phyloP scores from a whole-genome alignment of 2,329 filamentous ascomycete genomes.

The Pyrenophora seminiperda region DNA sequence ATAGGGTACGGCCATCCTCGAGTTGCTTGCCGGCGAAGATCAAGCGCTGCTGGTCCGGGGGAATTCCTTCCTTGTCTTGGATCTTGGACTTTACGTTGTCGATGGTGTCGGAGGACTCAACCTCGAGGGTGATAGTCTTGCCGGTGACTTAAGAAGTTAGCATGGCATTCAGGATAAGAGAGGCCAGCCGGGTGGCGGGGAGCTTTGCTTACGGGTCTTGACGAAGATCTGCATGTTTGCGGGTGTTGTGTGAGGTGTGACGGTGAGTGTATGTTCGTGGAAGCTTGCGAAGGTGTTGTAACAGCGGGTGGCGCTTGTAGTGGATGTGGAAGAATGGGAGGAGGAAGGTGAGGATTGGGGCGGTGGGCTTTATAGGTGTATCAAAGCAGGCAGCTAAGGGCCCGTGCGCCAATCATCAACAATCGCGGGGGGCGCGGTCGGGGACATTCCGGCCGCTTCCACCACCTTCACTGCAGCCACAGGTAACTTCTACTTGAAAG shows the following conservation, averaged over 20 bases:
- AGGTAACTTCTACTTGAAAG: conserved; percentile 10
- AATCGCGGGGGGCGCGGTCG: conserved; percentile 33
- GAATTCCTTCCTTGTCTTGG: conserved; percentile 65
- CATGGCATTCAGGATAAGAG: conserved; percentile 20
- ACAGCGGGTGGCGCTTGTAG: conserved; percentile 16
- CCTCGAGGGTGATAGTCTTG: conserved; percentile 59
- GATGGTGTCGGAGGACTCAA: conserved; percentile 49
- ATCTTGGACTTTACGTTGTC: conserved; percentile 54
- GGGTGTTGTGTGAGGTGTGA: conserved; percentile 15
- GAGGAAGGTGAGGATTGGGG: conserved; percentile 33
- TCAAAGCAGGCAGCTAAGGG: conserved; percentile 41
- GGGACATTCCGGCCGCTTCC: conserved; percentile 42
- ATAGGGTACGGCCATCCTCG: conserved; percentile 62
- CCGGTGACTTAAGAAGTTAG: conserved; percentile 62
- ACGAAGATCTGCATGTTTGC: conserved; percentile 92
- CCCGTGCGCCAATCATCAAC: conserved; percentile 41
- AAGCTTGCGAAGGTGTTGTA: conserved; percentile 12
- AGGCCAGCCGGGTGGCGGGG: conserved; percentile 25
- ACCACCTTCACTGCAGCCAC: conserved; percentile 10
- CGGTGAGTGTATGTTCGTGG: conserved; percentile 12
- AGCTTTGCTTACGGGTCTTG: conserved; percentile 78
- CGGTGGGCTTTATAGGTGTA: conserved; percentile 38
- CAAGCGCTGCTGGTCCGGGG: conserved; percentile 62
- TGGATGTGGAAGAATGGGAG: conserved; percentile 24
- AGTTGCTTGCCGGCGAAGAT: conserved; percentile 65